These are phyloP conservation scores for Zygotorulaspora florentina DNA, from an alignment of 805 yeast species.

Conservation along the genomic window DNA sequence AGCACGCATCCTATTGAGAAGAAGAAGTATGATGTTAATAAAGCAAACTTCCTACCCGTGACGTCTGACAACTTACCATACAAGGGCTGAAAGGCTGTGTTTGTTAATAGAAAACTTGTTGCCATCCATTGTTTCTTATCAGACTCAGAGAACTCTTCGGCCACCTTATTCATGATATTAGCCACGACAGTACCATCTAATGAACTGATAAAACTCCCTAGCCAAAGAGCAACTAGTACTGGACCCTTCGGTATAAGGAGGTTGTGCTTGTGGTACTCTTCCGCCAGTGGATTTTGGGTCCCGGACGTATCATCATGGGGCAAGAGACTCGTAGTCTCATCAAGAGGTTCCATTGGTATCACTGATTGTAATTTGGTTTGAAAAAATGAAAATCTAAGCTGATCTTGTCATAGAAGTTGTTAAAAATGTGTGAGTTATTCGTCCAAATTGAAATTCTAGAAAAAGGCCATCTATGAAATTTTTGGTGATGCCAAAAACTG, in stretches of 20 bases:
- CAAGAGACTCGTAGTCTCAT: conserved; percentile 20
- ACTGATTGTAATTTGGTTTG: neutral
- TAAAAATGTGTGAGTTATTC: no score
- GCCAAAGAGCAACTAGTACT: conserved; percentile 40
- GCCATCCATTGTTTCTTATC: conserved; percentile 60
- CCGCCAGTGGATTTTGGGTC: conserved; percentile 18
- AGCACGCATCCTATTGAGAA: conserved; percentile 46
- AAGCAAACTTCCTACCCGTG: conserved; percentile 46
- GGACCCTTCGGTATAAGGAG: conserved; percentile 29
- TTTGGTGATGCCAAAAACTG: neutral
- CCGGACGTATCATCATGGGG: conserved; percentile 4
- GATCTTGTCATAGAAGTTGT: no score
- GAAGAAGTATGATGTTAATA: conserved; percentile 39
- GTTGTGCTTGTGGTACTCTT: conserved; percentile 27
- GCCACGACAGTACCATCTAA: conserved; percentile 47
- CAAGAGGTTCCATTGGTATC: conserved; percentile 15
- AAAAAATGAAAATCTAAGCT: no score
- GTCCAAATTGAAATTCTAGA: no score
- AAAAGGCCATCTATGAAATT: no score
- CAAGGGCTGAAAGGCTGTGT: conserved; percentile 63
- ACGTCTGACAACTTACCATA: conserved; percentile 59
- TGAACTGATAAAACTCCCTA: conserved; percentile 45
- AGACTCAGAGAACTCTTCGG: conserved; percentile 47
- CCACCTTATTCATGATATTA: conserved; percentile 45
- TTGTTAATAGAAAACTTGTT: conserved; percentile 57